Evolutionary conservation across 2,329 filamentous ascomycete genomes (phyloP), one percentile per base, ranked within the genome.

Genomic region (Sporothrix inflata): DNA sequence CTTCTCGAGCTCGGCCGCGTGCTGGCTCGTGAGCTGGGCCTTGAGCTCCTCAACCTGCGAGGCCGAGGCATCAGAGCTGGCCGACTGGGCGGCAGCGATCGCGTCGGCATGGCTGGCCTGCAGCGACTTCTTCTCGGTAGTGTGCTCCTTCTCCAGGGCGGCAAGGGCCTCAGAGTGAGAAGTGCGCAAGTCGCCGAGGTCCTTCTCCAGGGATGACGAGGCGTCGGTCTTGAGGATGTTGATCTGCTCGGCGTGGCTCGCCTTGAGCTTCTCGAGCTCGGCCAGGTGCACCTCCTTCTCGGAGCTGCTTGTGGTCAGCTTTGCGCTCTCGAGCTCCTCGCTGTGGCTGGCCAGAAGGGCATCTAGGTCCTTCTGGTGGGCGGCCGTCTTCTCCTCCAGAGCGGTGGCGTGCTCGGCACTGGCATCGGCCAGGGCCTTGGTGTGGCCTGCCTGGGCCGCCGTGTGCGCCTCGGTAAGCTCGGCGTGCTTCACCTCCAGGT

Each of bases 311-410:
- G 85, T 84, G 66, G 81, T 82, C 70, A 84, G 86, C 82, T 88
- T 88, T 69, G 87, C 86, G 45, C 80, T 80, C 78, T 89, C 87
- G 11, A 91, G 78, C 76, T 88, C 87, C 81, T 89, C 86, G 5
- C 86, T 86, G 76, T 90, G 86, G 75, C 83, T 86, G 11, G 86
- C 84, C 73, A 83, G 85, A 63, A 91, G 79, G 1, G 86, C 85
- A 53, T 88, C 86, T 1, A 91, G 79, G 55, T 83, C 83, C 77
- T 85, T 83, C 74, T 88, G 83, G 75, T 89, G 85, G 71, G 87
- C 84, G 21, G 81, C 82, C 73, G 87, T 84, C 76, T 86, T 86
- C 40, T 83, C 80, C 70, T 87, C 82, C 51, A 89, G 78, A 9
- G 85, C 82, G 21, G 82, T 81, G 38, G 81, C 81, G 55, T 85